These are phyloP conservation scores for Vigna mungo DNA, from an alignment of 306 rosid genomes.

Conservation along the genomic window DNA sequence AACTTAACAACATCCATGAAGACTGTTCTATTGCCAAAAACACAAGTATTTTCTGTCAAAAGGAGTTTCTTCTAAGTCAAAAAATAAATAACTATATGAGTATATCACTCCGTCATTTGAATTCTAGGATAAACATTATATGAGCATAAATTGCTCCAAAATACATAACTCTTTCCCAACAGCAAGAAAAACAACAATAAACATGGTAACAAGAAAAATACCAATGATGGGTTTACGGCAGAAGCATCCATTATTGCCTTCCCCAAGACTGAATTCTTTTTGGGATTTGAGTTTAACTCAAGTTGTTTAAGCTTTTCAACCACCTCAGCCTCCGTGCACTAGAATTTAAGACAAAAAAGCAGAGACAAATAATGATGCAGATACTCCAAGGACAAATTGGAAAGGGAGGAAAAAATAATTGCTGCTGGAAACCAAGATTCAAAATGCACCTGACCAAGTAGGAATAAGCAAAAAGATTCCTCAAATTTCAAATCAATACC, in stretches of 20 bases:
- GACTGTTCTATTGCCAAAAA: constrained; percentile 18
- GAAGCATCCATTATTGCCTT: constrained; percentile 72
- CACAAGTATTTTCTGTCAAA: constrained; percentile 18
- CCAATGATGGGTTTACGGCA: constrained; percentile 72
- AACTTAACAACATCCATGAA: neutral
- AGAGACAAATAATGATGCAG: constrained; percentile 25
- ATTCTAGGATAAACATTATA: constrained; percentile 33
- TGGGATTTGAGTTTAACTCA: constrained; percentile 65
- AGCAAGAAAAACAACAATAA: constrained; percentile 43
- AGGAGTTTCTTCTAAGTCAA: constrained; percentile 5
- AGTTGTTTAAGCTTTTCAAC: constrained; percentile 85
- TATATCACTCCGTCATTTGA: neutral
- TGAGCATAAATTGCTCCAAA: constrained; percentile 27
- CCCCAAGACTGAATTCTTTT: constrained; percentile 61
- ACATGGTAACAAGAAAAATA: constrained; percentile 47
- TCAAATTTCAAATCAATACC: constrained; percentile 88
- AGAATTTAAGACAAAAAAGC: constrained; percentile 49
- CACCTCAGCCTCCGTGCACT: constrained; percentile 80
- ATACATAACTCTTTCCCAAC: constrained; percentile 7
- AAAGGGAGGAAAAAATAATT: constrained; percentile 32
- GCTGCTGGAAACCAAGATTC: constrained; percentile 44
- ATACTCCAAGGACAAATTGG: constrained; percentile 17
- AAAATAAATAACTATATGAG: neutral
- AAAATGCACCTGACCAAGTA: constrained; percentile 79
- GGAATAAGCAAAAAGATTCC: constrained; percentile 79